Conservation (phyloP, 805 yeast genomes). For the Cyberlindnera americana region DNA sequence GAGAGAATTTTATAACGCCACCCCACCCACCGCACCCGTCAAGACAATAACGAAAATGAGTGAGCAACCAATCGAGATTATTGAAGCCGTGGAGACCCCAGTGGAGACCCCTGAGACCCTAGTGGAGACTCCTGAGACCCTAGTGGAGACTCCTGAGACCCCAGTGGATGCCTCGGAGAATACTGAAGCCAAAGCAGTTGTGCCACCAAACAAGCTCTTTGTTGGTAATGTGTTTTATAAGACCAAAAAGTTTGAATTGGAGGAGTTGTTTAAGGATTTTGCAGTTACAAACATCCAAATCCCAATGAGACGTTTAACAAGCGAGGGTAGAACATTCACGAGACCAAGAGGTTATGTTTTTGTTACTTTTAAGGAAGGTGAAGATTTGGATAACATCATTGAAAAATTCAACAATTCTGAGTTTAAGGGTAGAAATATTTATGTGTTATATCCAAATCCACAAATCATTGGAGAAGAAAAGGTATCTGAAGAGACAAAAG, state of each 20-base stretch:
- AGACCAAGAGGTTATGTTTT: conserved; percentile 57
- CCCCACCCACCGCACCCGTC: conserved; percentile 2
- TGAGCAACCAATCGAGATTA: too few relatives aligned
- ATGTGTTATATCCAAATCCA: conserved; percentile 51
- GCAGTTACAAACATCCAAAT: conserved; percentile 45
- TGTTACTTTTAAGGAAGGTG: conserved; percentile 43
- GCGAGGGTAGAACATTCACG: conserved; percentile 34
- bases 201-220: conserved; percentile 46
- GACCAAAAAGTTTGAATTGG: conserved; percentile 52
- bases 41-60: too few relatives aligned
- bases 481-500: conserved; percentile 8
- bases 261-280: conserved; percentile 46
- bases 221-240: conserved; percentile 64
- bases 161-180: background rate
- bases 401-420: conserved; percentile 38
- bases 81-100: too few relatives aligned
- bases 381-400: conserved; percentile 42
- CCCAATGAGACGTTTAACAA: conserved; percentile 41
- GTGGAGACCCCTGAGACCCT: too few relatives aligned
- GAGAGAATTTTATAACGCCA: background rate
- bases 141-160: background rate
- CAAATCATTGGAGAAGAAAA: conserved; percentile 41
- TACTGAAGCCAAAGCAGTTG: background rate
- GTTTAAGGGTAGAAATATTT: conserved; percentile 45
- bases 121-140: too few relatives aligned